phyloP scores from a whole-genome alignment of 306 rosid genomes.

The Rosa lucieae region DNA sequence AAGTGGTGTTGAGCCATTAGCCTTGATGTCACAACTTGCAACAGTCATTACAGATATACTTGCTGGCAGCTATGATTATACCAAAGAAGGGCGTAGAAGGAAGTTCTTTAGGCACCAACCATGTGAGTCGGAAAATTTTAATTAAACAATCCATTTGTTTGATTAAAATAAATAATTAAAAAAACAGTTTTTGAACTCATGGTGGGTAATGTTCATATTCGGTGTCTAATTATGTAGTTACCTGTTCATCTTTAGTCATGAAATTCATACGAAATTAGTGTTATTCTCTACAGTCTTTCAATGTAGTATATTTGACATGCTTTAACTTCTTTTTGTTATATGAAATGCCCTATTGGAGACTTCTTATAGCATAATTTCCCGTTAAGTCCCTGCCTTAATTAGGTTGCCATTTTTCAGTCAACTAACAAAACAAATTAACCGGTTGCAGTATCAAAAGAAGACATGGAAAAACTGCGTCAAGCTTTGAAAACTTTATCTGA shows the following conservation, averaged over 20 bases:
- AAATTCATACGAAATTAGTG: constrained; percentile 3
- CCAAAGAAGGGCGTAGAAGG: constrained; percentile 72
- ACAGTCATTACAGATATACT: constrained; percentile 95
- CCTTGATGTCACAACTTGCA: constrained; percentile 96
- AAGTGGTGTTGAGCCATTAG: constrained; percentile 92
- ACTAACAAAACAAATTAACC: constrained; percentile 8
- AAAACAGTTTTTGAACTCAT: background rate
- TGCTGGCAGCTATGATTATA: constrained; percentile 84
- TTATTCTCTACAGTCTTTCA: constrained; percentile 1
- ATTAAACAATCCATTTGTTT: constrained; percentile 9
- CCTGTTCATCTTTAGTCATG: constrained; percentile 3
- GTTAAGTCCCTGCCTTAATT: background rate
- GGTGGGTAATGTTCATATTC: background rate
- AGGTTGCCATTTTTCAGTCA: background rate
- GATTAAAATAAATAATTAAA: background rate
- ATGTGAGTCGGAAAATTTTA: constrained; percentile 47
- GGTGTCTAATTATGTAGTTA: background rate
- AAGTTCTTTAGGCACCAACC: constrained; percentile 87
- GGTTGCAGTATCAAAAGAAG: constrained; percentile 77
- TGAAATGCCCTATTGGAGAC: background rate
- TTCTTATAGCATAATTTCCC: background rate
- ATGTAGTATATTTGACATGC: background rate
- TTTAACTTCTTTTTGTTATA: background rate
- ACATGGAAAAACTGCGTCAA: constrained; percentile 97
- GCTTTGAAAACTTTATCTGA: constrained; percentile 93